Percentiles rank a stretch among this genome's conserved stretches.
Evolutionary conservation across 2,329 filamentous ascomycete genomes (phyloP).

Genomic region (Sarocladiaceae sp.): DNA sequence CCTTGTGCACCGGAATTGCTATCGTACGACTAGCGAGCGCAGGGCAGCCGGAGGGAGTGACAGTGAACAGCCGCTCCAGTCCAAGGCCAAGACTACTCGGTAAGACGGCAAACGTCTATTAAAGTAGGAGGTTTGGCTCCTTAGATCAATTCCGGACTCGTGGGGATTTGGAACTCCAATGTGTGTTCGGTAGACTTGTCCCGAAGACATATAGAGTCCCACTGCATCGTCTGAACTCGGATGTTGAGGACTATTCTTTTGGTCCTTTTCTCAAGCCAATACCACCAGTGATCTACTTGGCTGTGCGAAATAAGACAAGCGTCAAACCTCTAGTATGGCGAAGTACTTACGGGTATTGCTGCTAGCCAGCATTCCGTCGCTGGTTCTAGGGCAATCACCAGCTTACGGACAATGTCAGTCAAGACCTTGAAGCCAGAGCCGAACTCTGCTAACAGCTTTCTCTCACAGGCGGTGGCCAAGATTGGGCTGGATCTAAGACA

Average conservation of each 20-base stretch:
- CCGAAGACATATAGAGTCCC: no score
- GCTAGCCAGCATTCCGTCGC: background rate
- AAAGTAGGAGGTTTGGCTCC: background rate
- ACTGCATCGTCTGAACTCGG: no score
- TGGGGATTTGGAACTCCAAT: background rate
- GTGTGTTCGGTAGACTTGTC: no score
- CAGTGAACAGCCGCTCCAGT: no score
- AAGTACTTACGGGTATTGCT: background rate
- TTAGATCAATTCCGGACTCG: background rate
- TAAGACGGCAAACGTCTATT: no score
- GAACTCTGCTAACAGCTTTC: background rate
- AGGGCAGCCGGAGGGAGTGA: no score
- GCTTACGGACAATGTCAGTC: slow-evolving; percentile 5
- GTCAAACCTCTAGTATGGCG: background rate
- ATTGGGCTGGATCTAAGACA: slow-evolving; percentile 5
- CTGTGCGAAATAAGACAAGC: background rate
- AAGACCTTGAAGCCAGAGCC: background rate
- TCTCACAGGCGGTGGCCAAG: slow-evolving; percentile 6
- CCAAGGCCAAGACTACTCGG: no score
- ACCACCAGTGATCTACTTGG: no score
- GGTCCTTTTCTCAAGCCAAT: no score
- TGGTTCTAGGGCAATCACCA: background rate
- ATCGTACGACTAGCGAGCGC: no score
- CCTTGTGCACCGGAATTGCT: no score
- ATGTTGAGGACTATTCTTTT: no score